phyloP scores from a whole-genome alignment of 176 grass and related monocot genomes.

The Musa itinerans region DNA sequence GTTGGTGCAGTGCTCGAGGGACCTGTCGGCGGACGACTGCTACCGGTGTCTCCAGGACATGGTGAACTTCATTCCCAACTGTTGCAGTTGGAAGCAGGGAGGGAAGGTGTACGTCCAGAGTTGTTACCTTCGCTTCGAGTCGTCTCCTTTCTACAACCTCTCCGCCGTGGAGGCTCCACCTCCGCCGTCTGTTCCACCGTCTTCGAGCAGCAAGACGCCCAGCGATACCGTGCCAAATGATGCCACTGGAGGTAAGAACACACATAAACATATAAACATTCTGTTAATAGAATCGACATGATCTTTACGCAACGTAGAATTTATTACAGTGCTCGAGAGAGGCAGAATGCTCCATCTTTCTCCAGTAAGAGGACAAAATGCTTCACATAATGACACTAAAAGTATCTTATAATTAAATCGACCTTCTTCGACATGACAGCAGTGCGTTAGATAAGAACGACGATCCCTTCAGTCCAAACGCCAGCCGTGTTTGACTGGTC shows the following conservation, averaged over 20 bases:
- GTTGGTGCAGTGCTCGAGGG: slow-evolving; percentile 44
- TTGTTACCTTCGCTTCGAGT: slow-evolving; percentile 40
- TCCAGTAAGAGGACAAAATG: too few relatives aligned
- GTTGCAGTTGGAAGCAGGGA: slow-evolving; percentile 8
- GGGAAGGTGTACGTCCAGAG: not conserved
- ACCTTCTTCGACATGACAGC: too few relatives aligned
- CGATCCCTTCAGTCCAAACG: too few relatives aligned
- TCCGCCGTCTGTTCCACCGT: not conserved
- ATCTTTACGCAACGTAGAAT: too few relatives aligned
- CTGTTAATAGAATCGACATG: not conserved
- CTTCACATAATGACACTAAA: too few relatives aligned
- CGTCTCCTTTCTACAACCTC: slow-evolving; percentile 24
- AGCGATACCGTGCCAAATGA: not conserved
- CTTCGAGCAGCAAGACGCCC: not conserved
- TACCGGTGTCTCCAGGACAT: slow-evolving; percentile 11
- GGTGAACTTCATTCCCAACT: not conserved
- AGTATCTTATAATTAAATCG: too few relatives aligned
- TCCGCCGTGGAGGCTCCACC: slow-evolving; percentile 10
- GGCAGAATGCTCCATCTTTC: too few relatives aligned
- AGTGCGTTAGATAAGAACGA: too few relatives aligned
- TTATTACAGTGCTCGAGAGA: too few relatives aligned
- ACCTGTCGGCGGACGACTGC: slow-evolving; percentile 30
- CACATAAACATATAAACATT: not conserved
- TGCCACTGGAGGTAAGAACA: too few relatives aligned
- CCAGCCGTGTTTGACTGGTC: too few relatives aligned